Evolutionary conservation across 2,329 filamentous ascomycete species (phyloP), one percentile per base, ranked within the genome.

Genomic region (Tolypocladium nubicola): DNA sequence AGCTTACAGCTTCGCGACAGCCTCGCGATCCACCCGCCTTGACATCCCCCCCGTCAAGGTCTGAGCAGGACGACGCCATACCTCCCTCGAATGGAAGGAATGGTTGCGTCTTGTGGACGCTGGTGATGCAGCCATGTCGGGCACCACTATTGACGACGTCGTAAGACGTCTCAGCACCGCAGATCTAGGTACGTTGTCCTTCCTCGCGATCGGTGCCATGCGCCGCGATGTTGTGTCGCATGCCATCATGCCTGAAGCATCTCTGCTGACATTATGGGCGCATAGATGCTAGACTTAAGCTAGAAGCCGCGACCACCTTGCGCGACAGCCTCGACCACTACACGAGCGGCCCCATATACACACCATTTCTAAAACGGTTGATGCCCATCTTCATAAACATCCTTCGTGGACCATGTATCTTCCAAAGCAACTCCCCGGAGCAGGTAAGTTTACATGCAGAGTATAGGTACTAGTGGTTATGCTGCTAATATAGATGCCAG

Each of bases 241-340:
- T 21, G 47, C 30, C 47, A 37, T 21, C 30, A 13, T n/a, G 47
- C 47, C 47, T 37, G 43, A 30, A 5, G 13, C n/a, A 38, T 2
- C 19, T 14, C 5, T 38, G 14, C 53, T 59, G 23, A 57, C 41
- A 16, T 52, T 58, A 58, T 47, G 62, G 56, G 9, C 37, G 16
- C 60, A 23, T 45, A 96, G 94, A 97, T 76, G 76, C 87, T 58
- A 90, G 89, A 75, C 75, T 85, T 58, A 95, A 92, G 76, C 82
- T 88, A 61, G 89, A 90, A 66, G 85, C 91, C 62, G 90, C 93
- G 61, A 85, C 87, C 55, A 88, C 92, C 63, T 79, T 99, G 66
- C 90, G 94, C 70, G 95, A 99, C 74, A 90, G 83, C 66, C 86
- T 97, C 64, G 95, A 99, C 63, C 82, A 90, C 67, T 96, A 94